Conservation (phyloP, 495 filamentous ascomycete species). For the Rusavskia elegans region DNA sequence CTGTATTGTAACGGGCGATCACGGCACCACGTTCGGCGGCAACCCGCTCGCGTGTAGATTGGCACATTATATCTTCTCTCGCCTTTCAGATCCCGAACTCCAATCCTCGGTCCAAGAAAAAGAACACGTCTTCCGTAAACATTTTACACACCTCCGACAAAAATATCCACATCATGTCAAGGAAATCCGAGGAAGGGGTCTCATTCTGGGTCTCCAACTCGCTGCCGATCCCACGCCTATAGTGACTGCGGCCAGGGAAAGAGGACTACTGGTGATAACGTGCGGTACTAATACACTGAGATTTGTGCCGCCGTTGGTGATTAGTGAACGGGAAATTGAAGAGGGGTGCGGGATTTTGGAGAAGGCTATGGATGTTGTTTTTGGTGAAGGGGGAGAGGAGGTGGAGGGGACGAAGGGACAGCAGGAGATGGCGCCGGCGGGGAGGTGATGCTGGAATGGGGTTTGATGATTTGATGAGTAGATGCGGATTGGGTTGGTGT, state of each 20-base stretch:
- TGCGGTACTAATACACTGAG: slow-evolving; percentile 77
- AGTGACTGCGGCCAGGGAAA: slow-evolving; percentile 70
- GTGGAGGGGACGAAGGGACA: slow-evolving; percentile 14
- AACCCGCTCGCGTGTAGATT: slow-evolving; percentile 79
- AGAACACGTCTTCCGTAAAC: slow-evolving; percentile 46
- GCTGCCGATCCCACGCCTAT: slow-evolving; percentile 50
- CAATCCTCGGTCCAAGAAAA: slow-evolving; percentile 45
- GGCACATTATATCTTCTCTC: slow-evolving; percentile 67
- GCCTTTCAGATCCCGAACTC: slow-evolving; percentile 49
- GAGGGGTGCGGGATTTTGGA: slow-evolving; percentile 61
- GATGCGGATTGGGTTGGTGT: no score
- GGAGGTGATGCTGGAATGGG: background rate
- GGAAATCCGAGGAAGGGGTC: slow-evolving; percentile 67
- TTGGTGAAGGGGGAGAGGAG: slow-evolving; percentile 6
- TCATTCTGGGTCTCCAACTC: slow-evolving; percentile 78
- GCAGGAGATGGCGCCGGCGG: slow-evolving; percentile 17
- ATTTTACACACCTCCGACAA: slow-evolving; percentile 45
- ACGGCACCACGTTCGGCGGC: slow-evolving; percentile 93
- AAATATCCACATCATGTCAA: slow-evolving; percentile 56
- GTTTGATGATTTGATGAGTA: background rate
- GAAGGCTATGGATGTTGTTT: slow-evolving; percentile 48
- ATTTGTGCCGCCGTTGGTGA: slow-evolving; percentile 69
- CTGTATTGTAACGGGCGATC: slow-evolving; percentile 83
- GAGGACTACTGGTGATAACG: slow-evolving; percentile 80
- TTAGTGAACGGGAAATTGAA: slow-evolving; percentile 61